phyloP scores from a whole-genome alignment of 2,329 filamentous ascomycete genomes.

The Fusarium ramigenum region DNA sequence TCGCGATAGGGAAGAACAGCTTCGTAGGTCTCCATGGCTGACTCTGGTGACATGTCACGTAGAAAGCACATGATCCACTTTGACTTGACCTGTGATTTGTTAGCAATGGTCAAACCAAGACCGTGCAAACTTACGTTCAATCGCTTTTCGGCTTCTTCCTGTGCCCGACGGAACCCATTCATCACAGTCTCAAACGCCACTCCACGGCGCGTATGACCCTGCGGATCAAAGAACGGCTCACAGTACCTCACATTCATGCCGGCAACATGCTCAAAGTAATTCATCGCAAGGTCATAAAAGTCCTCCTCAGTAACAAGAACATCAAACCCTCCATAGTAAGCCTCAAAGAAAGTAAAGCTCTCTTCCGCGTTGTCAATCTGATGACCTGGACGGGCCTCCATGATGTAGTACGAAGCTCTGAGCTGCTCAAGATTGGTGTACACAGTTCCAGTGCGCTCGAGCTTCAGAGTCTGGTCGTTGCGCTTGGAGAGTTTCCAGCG shows the following conservation, averaged over 20 bases:
- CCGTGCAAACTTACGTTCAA: neutral
- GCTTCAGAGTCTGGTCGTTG: slow-evolving; percentile 63
- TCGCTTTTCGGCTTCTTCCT: slow-evolving; percentile 58
- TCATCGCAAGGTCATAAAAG: slow-evolving; percentile 76
- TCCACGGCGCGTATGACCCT: slow-evolving; percentile 73
- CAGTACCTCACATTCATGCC: slow-evolving; percentile 73
- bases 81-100: slow-evolving; percentile 45
- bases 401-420: slow-evolving; percentile 18
- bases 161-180: slow-evolving; percentile 67
- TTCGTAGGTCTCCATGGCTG: slow-evolving; percentile 70
- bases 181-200: slow-evolving; percentile 70
- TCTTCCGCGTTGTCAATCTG: slow-evolving; percentile 27
- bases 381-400: slow-evolving; percentile 43
- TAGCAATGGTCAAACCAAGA: neutral
- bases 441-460: slow-evolving; percentile 9
- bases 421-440: slow-evolving; percentile 17
- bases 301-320: slow-evolving; percentile 70
- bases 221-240: slow-evolving; percentile 83
- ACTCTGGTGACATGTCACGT: slow-evolving; percentile 74
- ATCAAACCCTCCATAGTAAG: slow-evolving; percentile 81
- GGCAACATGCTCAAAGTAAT: slow-evolving; percentile 72
- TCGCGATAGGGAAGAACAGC: slow-evolving; percentile 49
- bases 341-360: slow-evolving; percentile 67
- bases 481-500: slow-evolving; percentile 73
- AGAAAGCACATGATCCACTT: slow-evolving; percentile 77